Percentiles rank a stretch among this genome's conserved stretches.
Evolutionary conservation across 108 stramenopile genomes (phyloP).

Genomic region (Pelagomonas calceolata): DNA sequence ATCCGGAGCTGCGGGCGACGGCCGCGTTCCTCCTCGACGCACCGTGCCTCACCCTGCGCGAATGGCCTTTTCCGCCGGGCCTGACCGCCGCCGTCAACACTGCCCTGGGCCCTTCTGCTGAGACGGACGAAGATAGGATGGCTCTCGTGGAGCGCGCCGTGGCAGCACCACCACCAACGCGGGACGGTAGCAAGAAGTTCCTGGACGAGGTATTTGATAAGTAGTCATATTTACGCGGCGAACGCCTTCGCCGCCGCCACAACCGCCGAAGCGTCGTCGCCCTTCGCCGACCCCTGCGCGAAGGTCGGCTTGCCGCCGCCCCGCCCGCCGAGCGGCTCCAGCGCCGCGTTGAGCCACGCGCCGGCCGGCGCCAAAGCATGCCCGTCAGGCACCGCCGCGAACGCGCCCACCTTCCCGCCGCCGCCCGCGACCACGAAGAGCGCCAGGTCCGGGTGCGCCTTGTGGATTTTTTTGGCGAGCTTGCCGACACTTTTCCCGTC

Average conservation of each 20-base stretch:
- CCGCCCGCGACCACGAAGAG: slow-evolving; percentile 67
- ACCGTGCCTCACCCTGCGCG: not conserved
- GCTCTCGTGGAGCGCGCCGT: too few relatives aligned
- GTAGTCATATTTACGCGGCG: too few relatives aligned
- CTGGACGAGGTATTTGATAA: too few relatives aligned
- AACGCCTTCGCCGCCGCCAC: too few relatives aligned
- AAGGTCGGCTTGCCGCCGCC: slow-evolving; percentile 69
- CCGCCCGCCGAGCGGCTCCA: slow-evolving; percentile 60
- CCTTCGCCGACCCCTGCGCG: slow-evolving; percentile 64
- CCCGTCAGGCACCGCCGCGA: slow-evolving; percentile 59
- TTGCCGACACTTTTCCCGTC: slow-evolving; percentile 85
- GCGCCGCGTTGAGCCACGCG: slow-evolving; percentile 60
- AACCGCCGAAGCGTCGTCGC: too few relatives aligned
- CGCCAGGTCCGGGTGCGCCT: slow-evolving; percentile 60
- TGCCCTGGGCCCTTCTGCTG: too few relatives aligned
- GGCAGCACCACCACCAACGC: too few relatives aligned
- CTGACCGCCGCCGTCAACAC: too few relatives aligned
- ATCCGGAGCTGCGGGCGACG: not conserved
- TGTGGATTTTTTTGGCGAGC: slow-evolving; percentile 70
- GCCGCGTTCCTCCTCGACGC: not conserved
- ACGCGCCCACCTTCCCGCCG: slow-evolving; percentile 66
- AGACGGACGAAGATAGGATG: too few relatives aligned
- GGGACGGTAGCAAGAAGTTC: too few relatives aligned
- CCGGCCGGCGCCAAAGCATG: slow-evolving; percentile 52
- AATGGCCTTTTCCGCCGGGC: too few relatives aligned